These are phyloP conservation scores for Coemansia sp. DNA, from an alignment of 192 early-diverging fungal genomes.

Conservation along the genomic window DNA sequence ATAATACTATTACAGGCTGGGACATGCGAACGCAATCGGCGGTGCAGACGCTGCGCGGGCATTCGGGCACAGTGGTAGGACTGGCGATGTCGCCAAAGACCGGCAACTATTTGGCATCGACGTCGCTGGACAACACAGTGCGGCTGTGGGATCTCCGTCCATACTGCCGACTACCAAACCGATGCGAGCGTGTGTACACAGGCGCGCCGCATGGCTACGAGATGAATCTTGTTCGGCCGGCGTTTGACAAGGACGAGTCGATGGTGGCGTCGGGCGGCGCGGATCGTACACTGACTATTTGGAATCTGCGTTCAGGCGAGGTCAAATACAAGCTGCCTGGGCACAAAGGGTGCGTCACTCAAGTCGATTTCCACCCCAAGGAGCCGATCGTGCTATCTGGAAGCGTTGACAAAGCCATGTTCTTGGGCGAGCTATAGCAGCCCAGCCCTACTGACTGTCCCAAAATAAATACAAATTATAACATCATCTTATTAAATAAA, in stretches of 20 bases:
- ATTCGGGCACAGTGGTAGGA: slow-evolving; percentile 88
- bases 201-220: slow-evolving; percentile 96
- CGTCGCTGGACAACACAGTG: slow-evolving; percentile 94
- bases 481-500: too few relatives aligned
- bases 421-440: slow-evolving; percentile 72
- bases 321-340: slow-evolving; percentile 94
- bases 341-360: slow-evolving; percentile 90
- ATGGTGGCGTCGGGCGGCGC: slow-evolving; percentile 83
- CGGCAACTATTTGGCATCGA: slow-evolving; percentile 77
- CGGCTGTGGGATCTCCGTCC: slow-evolving; percentile 95
- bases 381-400: slow-evolving; percentile 83
- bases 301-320: slow-evolving; percentile 72
- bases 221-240: slow-evolving; percentile 86
- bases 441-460: too few relatives aligned
- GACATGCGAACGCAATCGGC: slow-evolving; percentile 76
- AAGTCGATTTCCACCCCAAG: slow-evolving; percentile 88
- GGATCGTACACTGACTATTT: slow-evolving; percentile 87
- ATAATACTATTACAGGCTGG: slow-evolving; percentile 87
- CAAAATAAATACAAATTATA: too few relatives aligned
- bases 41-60: slow-evolving; percentile 70
- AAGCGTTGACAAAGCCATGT: slow-evolving; percentile 86
- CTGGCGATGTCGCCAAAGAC: slow-evolving; percentile 76
- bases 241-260: slow-evolving; percentile 82
- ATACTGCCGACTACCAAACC: slow-evolving; percentile 63
- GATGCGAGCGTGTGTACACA: slow-evolving; percentile 73